Conservation (phyloP, 2,329 filamentous ascomycete species). For the Colletotrichum brevisporum region DNA sequence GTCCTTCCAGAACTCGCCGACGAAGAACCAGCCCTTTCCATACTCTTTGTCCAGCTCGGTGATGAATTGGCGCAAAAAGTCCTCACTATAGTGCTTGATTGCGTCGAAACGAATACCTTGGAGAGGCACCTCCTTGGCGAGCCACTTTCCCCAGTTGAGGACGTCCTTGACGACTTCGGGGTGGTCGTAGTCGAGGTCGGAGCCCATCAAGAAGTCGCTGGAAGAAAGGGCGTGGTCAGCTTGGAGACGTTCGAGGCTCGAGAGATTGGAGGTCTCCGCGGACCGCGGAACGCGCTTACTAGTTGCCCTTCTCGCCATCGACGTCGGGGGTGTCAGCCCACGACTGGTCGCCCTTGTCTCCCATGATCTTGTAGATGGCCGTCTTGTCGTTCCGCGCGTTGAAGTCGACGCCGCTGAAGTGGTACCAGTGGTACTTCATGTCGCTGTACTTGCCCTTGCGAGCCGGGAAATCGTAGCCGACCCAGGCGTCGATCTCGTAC, state of each 20-base stretch:
- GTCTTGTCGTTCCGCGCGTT: slow-evolving; percentile 70
- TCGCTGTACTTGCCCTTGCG: slow-evolving; percentile 73
- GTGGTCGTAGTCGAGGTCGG: slow-evolving; percentile 76
- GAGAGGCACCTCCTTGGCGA: slow-evolving; percentile 71
- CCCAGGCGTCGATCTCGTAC: slow-evolving; percentile 78
- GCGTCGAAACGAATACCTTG: slow-evolving; percentile 80
- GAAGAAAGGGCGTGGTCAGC: slow-evolving; percentile 67
- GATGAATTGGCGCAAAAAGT: slow-evolving; percentile 78
- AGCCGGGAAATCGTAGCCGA: slow-evolving; percentile 77
- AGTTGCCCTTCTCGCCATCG: slow-evolving; percentile 74
- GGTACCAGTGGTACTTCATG: slow-evolving; percentile 78
- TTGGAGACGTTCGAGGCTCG: neutral
- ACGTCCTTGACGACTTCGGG: slow-evolving; percentile 76
- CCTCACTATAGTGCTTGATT: slow-evolving; percentile 78
- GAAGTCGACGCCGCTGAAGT: slow-evolving; percentile 80
- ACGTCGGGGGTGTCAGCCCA: slow-evolving; percentile 70
- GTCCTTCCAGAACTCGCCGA: slow-evolving; percentile 58
- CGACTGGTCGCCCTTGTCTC: slow-evolving; percentile 67
- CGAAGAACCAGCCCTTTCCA: slow-evolving; percentile 54
- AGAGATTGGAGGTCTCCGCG: slow-evolving; percentile 52
- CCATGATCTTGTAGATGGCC: slow-evolving; percentile 78
- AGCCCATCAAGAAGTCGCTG: slow-evolving; percentile 80
- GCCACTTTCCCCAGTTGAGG: slow-evolving; percentile 77
- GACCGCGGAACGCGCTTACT: slow-evolving; percentile 46
- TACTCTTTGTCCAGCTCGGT: slow-evolving; percentile 65